Base-by-base conservation (phyloP, 2,329 filamentous ascomycete species). In the Didymella sp. region DNA sequence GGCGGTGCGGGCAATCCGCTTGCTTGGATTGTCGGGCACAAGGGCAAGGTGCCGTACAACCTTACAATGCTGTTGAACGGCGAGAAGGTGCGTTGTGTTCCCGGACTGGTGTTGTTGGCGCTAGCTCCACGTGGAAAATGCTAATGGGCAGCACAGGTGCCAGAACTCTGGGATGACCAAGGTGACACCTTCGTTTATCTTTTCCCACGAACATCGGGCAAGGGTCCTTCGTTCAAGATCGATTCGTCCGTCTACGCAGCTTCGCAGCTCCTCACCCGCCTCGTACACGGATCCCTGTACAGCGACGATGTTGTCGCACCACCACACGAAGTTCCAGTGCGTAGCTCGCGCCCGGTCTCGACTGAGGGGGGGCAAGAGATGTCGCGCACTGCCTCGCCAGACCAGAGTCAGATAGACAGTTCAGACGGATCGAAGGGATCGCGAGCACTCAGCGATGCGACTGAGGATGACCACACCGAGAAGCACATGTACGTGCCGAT, bases 131-230 rank as follows among this genome's bases (percentile, higher is more conserved):
- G 55, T 52, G 44, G 49, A 47, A 31, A 49, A 49, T 49, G 56
- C 65, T 67, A 52, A 66, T 51, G 41, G 19, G 28, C 12, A 38
- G 44, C 21, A 63, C 60, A 84, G 82, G 78, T 86, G 15, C 69
- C 78, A 6, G 86, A 88, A 65, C 71, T 88, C 8, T 89, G 86
- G 86, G 84, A 87, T 62, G 82, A 86, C 3, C 71, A 80, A 43
- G 86, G 83, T n/a, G 85, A 88, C 69, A 87, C 85, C 13, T 80
- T 82, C 58, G 79, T 89, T n/a, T 85, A 88, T 64, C 78, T 88
- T 13, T 87, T 85, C 64, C 84, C 86, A 1, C 78, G 82, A 38
- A 82, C 77, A 15, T 82, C 84, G 19, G 81, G 80, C 50, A 82
- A 81, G 66, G 80, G 84, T 5, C 79, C 86, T 8, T 87, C 85